A percentile compares a stretch with the other conserved stretches of the same genome.
phyloP scores from a whole-genome alignment of 1,284 basidiomycete species.

The Termitomyces sp. region DNA sequence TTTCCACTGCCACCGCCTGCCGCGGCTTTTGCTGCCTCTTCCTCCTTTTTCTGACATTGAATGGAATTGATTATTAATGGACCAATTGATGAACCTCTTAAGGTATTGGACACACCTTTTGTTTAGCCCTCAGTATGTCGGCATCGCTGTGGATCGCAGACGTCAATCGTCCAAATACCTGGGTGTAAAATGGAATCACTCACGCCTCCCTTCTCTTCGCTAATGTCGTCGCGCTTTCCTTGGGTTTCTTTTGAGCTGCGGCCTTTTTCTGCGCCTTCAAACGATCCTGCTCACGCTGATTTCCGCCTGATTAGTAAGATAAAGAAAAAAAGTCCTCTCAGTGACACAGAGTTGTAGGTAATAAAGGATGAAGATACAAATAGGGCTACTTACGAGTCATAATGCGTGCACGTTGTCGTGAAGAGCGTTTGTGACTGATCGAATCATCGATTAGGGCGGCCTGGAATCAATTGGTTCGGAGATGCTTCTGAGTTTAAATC shows the following conservation, averaged over 20 bases:
- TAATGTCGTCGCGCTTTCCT: conserved; percentile 59
- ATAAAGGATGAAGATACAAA: background rate
- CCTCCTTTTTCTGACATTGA: conserved; percentile 53
- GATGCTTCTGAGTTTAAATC: conserved; percentile 17
- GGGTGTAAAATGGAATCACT: conserved; percentile 29
- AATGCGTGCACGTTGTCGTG: conserved; percentile 15
- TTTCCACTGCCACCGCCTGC: conserved; percentile 35
- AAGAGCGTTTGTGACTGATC: background rate
- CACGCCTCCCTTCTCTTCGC: conserved; percentile 72
- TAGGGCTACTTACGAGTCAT: conserved; percentile 47
- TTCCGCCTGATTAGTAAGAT: conserved; percentile 53
- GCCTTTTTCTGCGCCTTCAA: conserved; percentile 69
- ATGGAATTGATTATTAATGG: conserved; percentile 13
- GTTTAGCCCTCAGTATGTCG: conserved; percentile 67
- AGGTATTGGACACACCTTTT: conserved; percentile 49
- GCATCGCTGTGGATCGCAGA: conserved; percentile 52
- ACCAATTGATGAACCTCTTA: conserved; percentile 13
- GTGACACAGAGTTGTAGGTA: conserved; percentile 17
- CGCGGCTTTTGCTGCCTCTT: conserved; percentile 36
- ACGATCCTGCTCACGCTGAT: conserved; percentile 75
- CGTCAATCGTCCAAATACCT: conserved; percentile 20
- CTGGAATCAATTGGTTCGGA: conserved; percentile 17
- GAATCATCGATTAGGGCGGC: conserved; percentile 3
- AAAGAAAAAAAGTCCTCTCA: conserved; percentile 16
- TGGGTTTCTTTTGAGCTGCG: conserved; percentile 53